These are phyloP conservation scores for Podospora pseudocomata DNA, from an alignment of 495 filamentous ascomycete genomes.

Conservation along the genomic window DNA sequence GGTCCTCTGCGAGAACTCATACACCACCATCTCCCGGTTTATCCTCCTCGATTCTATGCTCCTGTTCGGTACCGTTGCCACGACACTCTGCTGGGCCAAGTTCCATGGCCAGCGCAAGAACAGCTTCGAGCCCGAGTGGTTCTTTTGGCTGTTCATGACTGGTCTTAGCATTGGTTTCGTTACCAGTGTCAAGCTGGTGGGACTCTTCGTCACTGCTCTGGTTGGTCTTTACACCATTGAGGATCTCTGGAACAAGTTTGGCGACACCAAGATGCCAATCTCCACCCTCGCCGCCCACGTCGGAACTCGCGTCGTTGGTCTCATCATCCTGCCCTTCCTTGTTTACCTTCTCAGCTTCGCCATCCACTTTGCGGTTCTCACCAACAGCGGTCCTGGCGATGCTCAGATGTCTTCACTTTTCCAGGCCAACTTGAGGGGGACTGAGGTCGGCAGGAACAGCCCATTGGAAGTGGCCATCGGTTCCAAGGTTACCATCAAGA, in stretches of 20 bases:
- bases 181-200: conserved; percentile 97
- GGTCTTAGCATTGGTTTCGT: conserved; percentile 95
- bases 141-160: conserved; percentile 83
- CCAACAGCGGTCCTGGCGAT: conserved; percentile 93
- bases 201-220: conserved; percentile 87
- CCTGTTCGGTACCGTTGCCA: conserved; percentile 95
- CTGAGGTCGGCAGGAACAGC: conserved; percentile 88
- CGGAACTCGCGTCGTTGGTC: conserved; percentile 72
- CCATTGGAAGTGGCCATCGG: conserved; percentile 87
- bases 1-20: conserved; percentile 98
- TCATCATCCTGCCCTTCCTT: conserved; percentile 79
- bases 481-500: conserved; percentile 90
- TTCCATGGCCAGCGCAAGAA: conserved; percentile 82
- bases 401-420: conserved; percentile 99
- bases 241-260: conserved; percentile 98
- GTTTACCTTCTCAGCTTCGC: conserved; percentile 96
- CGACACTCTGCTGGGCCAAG: conserved; percentile 90
- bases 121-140: conserved; percentile 88
- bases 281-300: conserved; percentile 72
- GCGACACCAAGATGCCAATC: conserved; percentile 84
- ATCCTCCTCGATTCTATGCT: conserved; percentile 98
- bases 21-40: conserved; percentile 96
- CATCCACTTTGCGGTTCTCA: conserved; percentile 85
- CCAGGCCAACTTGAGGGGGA: conserved; percentile 91
- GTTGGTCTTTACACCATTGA: conserved; percentile 95